A percentile compares a stretch with the other conserved stretches of the same genome.
phyloP scores from a whole-genome alignment of 129 eudicot species.

The Flaveria linearis region DNA sequence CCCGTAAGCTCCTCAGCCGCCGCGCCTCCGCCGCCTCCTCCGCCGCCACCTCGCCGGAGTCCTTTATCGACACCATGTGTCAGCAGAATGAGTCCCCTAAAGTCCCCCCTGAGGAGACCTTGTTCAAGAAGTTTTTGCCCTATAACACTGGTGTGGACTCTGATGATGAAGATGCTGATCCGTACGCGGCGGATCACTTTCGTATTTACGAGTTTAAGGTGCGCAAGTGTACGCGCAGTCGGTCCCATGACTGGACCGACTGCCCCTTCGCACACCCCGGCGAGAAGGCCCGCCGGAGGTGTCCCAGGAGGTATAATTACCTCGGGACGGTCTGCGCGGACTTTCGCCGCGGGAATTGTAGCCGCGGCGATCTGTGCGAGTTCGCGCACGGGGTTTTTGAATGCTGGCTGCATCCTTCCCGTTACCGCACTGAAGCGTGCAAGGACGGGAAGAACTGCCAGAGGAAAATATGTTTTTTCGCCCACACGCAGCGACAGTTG shows the following conservation, averaged over 20 bases:
- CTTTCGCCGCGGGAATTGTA: constrained; percentile 40
- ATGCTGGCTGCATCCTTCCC: constrained; percentile 46
- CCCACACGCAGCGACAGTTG: constrained; percentile 45
- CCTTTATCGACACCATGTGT: constrained; percentile 22
- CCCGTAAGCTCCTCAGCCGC: constrained; percentile 73
- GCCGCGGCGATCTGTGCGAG: constrained; percentile 45
- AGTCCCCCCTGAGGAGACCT: constrained; percentile 24
- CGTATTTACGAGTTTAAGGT: constrained; percentile 43
- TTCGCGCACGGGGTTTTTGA: constrained; percentile 47
- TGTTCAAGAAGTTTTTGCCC: constrained; percentile 27
- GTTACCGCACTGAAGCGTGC: constrained; percentile 43
- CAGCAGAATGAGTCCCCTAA: constrained; percentile 36
- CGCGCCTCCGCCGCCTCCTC: constrained; percentile 24
- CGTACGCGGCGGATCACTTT: constrained; percentile 32
- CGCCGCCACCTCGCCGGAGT: constrained; percentile 24
- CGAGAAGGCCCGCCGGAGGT: constrained; percentile 46
- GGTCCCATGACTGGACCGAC: constrained; percentile 46
- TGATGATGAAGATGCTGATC: constrained; percentile 32
- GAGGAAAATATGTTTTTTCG: constrained; percentile 44
- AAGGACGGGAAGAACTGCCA: constrained; percentile 40
- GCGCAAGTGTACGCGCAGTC: constrained; percentile 35
- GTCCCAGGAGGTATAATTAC: constrained; percentile 36
- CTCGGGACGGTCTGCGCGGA: constrained; percentile 40
- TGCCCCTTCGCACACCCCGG: constrained; percentile 42
- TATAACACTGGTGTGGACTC: constrained; percentile 28